phyloP scores from a whole-genome alignment of 2,329 filamentous ascomycete species.

The Podosphaera xanthii region DNA sequence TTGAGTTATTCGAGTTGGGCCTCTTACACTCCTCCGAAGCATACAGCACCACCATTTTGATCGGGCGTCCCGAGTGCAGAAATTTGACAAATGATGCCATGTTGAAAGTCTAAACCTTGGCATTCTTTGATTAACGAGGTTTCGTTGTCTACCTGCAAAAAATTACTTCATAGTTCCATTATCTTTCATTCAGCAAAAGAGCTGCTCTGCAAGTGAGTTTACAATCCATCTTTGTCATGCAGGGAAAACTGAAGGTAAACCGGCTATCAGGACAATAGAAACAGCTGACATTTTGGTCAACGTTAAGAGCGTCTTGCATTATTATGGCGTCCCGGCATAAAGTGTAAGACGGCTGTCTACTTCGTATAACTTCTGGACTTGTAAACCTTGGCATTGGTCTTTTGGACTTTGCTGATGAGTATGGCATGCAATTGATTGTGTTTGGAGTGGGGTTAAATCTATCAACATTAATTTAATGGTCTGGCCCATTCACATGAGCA shows the following conservation, averaged over 20 bases:
- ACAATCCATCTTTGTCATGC: neutral
- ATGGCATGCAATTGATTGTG: neutral
- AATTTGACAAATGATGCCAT: neutral
- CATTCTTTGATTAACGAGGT: neutral
- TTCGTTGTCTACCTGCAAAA: neutral
- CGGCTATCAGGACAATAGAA: too few species aligned
- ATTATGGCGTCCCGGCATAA: neutral
- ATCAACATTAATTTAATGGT: neutral
- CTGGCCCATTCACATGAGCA: neutral
- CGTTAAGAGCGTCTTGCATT: neutral
- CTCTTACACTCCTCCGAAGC: neutral
- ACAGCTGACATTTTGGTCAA: neutral
- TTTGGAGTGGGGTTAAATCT: neutral
- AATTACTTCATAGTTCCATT: neutral
- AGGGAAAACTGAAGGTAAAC: neutral
- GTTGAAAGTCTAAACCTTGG: neutral
- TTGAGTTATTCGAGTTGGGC: too few species aligned
- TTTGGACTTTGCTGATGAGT: neutral
- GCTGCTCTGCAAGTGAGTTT: neutral
- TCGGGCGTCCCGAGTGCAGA: neutral
- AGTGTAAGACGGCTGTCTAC: neutral
- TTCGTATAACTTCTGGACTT: neutral
- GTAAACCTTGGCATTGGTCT: neutral
- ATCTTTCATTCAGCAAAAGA: neutral
- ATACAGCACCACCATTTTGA: neutral